A percentile compares a stretch with the other conserved stretches of the same genome.
These are phyloP conservation scores for Daldinia eschscholtzii DNA, from an alignment of 2,329 filamentous ascomycete species.

Conservation along the genomic window DNA sequence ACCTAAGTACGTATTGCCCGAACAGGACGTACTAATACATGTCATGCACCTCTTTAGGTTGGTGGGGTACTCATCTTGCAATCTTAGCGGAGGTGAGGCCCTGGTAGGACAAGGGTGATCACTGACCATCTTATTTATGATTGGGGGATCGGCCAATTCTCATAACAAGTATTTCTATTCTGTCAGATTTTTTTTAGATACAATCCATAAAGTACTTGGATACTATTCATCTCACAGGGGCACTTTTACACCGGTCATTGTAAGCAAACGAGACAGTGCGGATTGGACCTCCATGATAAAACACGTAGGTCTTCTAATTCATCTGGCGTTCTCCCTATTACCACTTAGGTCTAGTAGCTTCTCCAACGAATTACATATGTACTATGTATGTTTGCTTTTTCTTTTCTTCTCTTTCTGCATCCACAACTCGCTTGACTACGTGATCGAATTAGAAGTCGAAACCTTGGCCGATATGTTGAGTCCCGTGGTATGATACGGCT, in stretches of 20 bases:
- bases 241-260: constrained; percentile 45
- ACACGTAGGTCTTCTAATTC: background rate
- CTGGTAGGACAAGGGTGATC: constrained; percentile 39
- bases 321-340: background rate
- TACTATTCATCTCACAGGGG: constrained; percentile 34
- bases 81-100: constrained; percentile 33
- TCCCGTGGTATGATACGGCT: constrained; percentile 5
- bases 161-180: constrained; percentile 34
- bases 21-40: constrained; percentile 10
- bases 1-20: constrained; percentile 11
- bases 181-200: constrained; percentile 35
- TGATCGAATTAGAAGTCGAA: background rate
- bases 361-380: constrained; percentile 8
- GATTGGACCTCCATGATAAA: background rate
- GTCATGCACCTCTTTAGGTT: constrained; percentile 28
- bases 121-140: constrained; percentile 35
- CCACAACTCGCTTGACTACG: background rate
- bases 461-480: background rate
- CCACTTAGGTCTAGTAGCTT: constrained; percentile 11
- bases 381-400: constrained; percentile 1
- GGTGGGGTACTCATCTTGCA: constrained; percentile 32
- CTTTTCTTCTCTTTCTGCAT: background rate
- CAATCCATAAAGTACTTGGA: constrained; percentile 22
- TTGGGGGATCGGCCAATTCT: constrained; percentile 43
- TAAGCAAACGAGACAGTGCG: constrained; percentile 45